Evolutionary conservation across 805 yeast species (phyloP).

Genomic region (Suhomyces tanzawaensis): DNA sequence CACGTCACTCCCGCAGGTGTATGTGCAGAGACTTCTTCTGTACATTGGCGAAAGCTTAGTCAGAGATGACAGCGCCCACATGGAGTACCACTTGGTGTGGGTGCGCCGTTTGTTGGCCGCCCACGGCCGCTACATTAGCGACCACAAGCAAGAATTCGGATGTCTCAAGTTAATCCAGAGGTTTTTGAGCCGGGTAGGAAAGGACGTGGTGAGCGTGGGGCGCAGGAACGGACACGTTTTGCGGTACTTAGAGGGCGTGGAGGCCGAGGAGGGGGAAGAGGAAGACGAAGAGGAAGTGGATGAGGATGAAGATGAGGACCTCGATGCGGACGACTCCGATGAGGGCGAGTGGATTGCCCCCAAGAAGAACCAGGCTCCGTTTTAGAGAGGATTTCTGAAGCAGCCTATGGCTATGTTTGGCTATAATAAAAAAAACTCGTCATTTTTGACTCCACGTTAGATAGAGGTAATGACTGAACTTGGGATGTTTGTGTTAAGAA

Average conservation of each 20-base stretch:
- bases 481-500: no score
- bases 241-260: conserved; percentile 40
- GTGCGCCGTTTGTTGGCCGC: conserved; percentile 60
- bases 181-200: conserved; percentile 69
- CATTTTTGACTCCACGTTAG: no score
- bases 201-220: conserved; percentile 60
- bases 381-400: no score
- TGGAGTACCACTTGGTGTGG: conserved; percentile 86
- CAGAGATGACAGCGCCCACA: conserved; percentile 62
- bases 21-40: conserved; percentile 61
- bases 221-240: conserved; percentile 54
- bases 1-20: conserved; percentile 71
- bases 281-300: conserved; percentile 22
- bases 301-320: conserved; percentile 28
- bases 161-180: conserved; percentile 70
- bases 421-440: no score
- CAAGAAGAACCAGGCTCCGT: neutral
- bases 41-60: conserved; percentile 68
- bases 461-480: no score
- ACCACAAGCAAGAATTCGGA: conserved; percentile 59
- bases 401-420: no score
- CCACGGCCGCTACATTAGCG: conserved; percentile 75
- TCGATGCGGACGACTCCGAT: conserved; percentile 39
- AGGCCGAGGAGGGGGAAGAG: conserved; percentile 14
- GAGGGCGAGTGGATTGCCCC: conserved; percentile 1